Percentiles rank a stretch among this genome's conserved stretches.
These are phyloP conservation scores for Debaryomyces subglobosus DNA, from an alignment of 1,139 yeast genomes.

Conservation along the genomic window DNA sequence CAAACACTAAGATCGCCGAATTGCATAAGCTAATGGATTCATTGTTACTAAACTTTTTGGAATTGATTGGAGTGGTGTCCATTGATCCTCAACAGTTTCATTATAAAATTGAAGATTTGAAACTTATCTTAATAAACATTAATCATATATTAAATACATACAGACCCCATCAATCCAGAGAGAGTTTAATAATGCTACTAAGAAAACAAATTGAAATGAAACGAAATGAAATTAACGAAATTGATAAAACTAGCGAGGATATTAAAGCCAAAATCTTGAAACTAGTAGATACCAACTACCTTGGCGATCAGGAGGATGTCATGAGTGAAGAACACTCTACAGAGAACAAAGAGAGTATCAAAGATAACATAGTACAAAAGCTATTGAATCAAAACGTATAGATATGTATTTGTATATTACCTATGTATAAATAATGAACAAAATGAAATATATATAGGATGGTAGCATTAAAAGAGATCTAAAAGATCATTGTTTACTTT, in stretches of 20 bases:
- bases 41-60: slow-evolving; percentile 69
- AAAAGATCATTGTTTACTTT: slow-evolving; percentile 51
- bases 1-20: slow-evolving; percentile 61
- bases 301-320: background rate
- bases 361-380: slow-evolving; percentile 17
- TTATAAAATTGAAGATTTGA: slow-evolving; percentile 67
- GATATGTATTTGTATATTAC: slow-evolving; percentile 2
- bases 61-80: slow-evolving; percentile 72
- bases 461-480: slow-evolving; percentile 49
- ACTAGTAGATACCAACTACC: slow-evolving; percentile 21
- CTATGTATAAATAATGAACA: background rate
- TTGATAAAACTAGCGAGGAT: slow-evolving; percentile 48
- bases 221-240: slow-evolving; percentile 52
- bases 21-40: slow-evolving; percentile 72
- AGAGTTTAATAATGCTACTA: slow-evolving; percentile 71
- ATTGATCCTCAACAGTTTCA: slow-evolving; percentile 69
- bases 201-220: slow-evolving; percentile 64
- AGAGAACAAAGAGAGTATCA: slow-evolving; percentile 12
- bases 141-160: slow-evolving; percentile 84
- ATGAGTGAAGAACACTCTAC: background rate
- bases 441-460: background rate
- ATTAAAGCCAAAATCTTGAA: slow-evolving; percentile 44
- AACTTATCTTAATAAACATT: slow-evolving; percentile 76
- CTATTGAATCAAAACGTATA: slow-evolving; percentile 17
- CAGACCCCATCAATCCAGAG: slow-evolving; percentile 88